Percentiles rank a stretch among this genome's conserved stretches.
These are phyloP conservation scores for Cutaneotrichosporon dermatis DNA, from an alignment of 1,284 basidiomycete genomes.

Conservation along the genomic window DNA sequence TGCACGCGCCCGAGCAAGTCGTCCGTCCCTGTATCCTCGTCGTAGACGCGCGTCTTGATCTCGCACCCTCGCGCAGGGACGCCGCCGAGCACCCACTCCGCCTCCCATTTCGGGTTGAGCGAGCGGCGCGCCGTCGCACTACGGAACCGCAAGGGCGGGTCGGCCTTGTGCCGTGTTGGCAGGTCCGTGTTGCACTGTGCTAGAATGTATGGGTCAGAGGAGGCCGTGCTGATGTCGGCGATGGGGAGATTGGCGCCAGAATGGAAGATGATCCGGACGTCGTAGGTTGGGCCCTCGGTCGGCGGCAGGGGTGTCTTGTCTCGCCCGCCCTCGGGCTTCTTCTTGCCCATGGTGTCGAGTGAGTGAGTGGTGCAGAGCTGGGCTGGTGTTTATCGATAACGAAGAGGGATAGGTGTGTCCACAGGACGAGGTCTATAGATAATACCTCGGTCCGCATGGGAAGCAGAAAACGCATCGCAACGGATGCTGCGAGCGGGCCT, in stretches of 20 bases:
- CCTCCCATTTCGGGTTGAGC: constrained; percentile 50
- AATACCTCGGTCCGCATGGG: not conserved
- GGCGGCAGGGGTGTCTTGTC: constrained; percentile 11
- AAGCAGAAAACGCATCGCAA: not conserved
- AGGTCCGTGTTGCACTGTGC: constrained; percentile 30
- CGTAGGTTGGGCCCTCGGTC: constrained; percentile 39
- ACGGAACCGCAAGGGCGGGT: constrained; percentile 49
- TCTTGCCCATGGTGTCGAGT: constrained; percentile 5
- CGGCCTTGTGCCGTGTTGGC: constrained; percentile 18
- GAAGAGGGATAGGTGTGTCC: not conserved
- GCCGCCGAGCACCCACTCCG: constrained; percentile 52
- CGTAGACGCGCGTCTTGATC: constrained; percentile 45
- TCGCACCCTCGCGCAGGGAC: constrained; percentile 45
- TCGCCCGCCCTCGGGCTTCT: constrained; percentile 8
- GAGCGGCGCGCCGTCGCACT: constrained; percentile 48
- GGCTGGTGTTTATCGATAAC: not conserved
- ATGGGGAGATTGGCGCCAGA: constrained; percentile 50
- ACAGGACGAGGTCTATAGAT: no score
- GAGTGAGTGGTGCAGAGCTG: not conserved
- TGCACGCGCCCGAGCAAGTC: constrained; percentile 51
- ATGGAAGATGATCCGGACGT: constrained; percentile 51
- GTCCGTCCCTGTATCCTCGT: constrained; percentile 53
- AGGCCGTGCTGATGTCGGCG: constrained; percentile 46
- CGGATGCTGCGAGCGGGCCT: no score
- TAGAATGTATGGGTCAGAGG: constrained; percentile 52